These are phyloP conservation scores for Avena insularis DNA, from an alignment of 176 grass and related monocot genomes.

Conservation along the genomic window DNA sequence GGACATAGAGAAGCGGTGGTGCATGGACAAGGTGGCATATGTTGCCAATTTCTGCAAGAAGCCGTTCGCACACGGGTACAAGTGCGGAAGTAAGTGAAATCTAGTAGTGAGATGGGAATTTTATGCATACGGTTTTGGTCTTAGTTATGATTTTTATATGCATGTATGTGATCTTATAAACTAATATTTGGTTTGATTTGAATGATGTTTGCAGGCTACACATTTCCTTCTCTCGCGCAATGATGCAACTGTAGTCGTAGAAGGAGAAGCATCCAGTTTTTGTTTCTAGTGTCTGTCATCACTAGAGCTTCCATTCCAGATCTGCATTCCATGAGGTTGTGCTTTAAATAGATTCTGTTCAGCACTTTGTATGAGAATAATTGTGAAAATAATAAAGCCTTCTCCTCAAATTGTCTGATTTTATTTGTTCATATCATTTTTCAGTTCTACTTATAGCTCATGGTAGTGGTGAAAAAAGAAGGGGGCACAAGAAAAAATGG, in stretches of 20 bases:
- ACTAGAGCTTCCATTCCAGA: not conserved
- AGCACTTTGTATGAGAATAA: not conserved
- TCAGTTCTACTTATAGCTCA: not conserved
- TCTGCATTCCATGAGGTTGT: not conserved
- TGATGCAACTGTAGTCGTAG: not conserved
- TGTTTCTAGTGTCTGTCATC: not conserved
- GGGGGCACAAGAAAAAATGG: not conserved
- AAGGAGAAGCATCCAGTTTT: not conserved
- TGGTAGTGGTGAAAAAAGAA: not conserved
- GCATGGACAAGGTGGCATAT: not conserved
- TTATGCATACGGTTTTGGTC: not conserved
- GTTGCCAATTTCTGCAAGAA: conserved; percentile 14
- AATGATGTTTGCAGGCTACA: not conserved
- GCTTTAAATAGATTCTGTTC: not conserved
- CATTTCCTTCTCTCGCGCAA: not conserved
- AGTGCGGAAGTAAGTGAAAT: conserved; percentile 19
- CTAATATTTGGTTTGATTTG: not conserved
- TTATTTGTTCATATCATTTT: not conserved
- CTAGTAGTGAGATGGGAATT: not conserved
- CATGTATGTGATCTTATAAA: not conserved
- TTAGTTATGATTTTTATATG: not conserved
- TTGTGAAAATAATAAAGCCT: not conserved
- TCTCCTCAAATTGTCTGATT: not conserved
- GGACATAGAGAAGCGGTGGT: not conserved
- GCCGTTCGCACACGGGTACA: not conserved